A percentile compares a stretch with the other conserved stretches of the same genome.
phyloP scores from a whole-genome alignment of 352 stramenopile genomes.

The Pythium rishiriense region DNA sequence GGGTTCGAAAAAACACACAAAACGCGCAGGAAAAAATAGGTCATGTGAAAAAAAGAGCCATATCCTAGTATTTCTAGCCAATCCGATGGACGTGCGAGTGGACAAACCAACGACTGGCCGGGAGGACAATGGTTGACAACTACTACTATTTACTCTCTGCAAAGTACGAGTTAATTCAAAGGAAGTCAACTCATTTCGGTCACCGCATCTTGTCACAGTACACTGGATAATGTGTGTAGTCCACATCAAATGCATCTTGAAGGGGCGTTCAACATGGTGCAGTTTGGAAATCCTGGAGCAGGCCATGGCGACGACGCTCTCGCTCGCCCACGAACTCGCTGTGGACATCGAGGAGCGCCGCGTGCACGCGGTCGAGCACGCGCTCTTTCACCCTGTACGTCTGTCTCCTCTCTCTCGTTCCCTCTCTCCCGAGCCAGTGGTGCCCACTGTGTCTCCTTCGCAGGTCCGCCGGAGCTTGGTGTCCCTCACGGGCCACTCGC shows the following conservation, averaged over 20 bases:
- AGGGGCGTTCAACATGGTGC: constrained; percentile 1
- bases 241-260: constrained; percentile 16
- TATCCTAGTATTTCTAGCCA: constrained; percentile 14
- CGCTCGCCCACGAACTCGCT: background rate
- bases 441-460: background rate
- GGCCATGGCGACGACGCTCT: constrained; percentile 3
- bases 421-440: background rate
- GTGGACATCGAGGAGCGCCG: constrained; percentile 29
- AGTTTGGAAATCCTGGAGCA: background rate
- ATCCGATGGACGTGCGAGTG: constrained; percentile 14
- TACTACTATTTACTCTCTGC: background rate
- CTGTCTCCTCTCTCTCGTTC: background rate
- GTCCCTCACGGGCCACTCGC: constrained; percentile 48
- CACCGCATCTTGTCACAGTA: background rate
- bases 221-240: constrained; percentile 2
- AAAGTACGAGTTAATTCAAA: constrained; percentile 18
- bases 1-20: constrained; percentile 20
- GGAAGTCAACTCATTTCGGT: constrained; percentile 5
- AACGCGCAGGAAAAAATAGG: constrained; percentile 14
- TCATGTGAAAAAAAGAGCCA: constrained; percentile 13
- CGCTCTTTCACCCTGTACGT: constrained; percentile 25
- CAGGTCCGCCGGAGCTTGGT: constrained; percentile 31
- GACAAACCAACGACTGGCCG: constrained; percentile 16
- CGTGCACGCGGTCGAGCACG: constrained; percentile 22
- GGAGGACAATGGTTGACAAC: no score